These are phyloP conservation scores for Paradendryphiella salina DNA, from an alignment of 2,329 filamentous ascomycete species.

Conservation along the genomic window DNA sequence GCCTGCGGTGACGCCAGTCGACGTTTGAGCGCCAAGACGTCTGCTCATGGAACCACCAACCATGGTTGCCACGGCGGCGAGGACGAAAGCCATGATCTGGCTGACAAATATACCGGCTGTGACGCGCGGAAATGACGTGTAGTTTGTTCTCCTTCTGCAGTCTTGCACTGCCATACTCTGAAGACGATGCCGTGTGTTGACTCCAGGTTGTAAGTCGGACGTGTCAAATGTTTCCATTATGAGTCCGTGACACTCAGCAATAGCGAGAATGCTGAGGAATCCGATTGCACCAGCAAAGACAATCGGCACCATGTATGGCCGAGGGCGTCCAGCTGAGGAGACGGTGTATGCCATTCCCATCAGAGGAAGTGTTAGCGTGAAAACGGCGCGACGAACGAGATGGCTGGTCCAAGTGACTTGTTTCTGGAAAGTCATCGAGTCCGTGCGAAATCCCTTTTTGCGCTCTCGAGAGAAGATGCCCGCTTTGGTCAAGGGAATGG, in stretches of 20 bases:
- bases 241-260: constrained; percentile 74
- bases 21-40: constrained; percentile 66
- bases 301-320: constrained; percentile 64
- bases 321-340: constrained; percentile 63
- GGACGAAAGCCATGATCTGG: constrained; percentile 70
- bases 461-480: constrained; percentile 69
- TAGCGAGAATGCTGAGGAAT: constrained; percentile 71
- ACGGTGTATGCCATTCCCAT: constrained; percentile 69
- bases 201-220: constrained; percentile 74
- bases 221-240: constrained; percentile 83
- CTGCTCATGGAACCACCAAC: constrained; percentile 70
- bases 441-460: constrained; percentile 61
- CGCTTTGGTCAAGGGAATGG: constrained; percentile 74
- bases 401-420: constrained; percentile 72
- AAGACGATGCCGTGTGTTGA: constrained; percentile 58
- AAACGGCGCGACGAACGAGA: constrained; percentile 67
- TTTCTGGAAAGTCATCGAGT: constrained; percentile 68
- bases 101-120: constrained; percentile 70
- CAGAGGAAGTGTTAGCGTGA: constrained; percentile 68
- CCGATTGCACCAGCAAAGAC: constrained; percentile 68
- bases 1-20: constrained; percentile 69
- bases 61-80: constrained; percentile 69
- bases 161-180: constrained; percentile 51
- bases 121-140: constrained; percentile 75
- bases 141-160: constrained; percentile 64